phyloP scores from a whole-genome alignment of 2,329 filamentous ascomycete species.

The Arthrobotrys megalospora region DNA sequence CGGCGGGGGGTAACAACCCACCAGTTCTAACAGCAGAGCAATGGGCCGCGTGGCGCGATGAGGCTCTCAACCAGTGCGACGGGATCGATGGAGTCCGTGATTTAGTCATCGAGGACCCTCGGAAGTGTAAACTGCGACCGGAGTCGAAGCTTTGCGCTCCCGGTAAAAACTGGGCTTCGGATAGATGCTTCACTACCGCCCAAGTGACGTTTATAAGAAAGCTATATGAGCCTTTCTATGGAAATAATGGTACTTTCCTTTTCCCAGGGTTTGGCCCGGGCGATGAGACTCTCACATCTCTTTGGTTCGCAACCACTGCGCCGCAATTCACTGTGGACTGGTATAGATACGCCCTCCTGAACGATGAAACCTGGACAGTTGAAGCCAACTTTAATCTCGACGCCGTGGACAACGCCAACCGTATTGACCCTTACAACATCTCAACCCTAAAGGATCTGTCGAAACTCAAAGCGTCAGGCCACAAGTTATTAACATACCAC shows the following conservation, averaged over 20 bases:
- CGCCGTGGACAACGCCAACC: slow-evolving; percentile 66
- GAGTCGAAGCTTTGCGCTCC: slow-evolving; percentile 65
- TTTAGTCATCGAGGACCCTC: slow-evolving; percentile 68
- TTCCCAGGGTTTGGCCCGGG: slow-evolving; percentile 60
- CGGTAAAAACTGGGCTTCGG: slow-evolving; percentile 25
- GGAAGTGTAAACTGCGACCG: slow-evolving; percentile 66
- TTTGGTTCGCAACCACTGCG: slow-evolving; percentile 17
- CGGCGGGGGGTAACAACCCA: slow-evolving; percentile 65
- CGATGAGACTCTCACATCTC: slow-evolving; percentile 31
- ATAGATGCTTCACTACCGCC: slow-evolving; percentile 65
- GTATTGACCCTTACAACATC: slow-evolving; percentile 67
- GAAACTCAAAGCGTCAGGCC: slow-evolving; percentile 67
- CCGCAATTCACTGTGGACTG: slow-evolving; percentile 65
- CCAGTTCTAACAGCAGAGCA: slow-evolving; percentile 64
- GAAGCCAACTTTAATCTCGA: slow-evolving; percentile 66
- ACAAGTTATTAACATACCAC: slow-evolving; percentile 71
- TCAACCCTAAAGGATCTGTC: slow-evolving; percentile 68
- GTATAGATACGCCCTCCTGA: slow-evolving; percentile 69
- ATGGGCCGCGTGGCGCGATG: slow-evolving; percentile 66
- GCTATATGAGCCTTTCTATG: slow-evolving; percentile 66
- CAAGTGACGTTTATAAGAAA: slow-evolving; percentile 65
- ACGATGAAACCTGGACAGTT: slow-evolving; percentile 67
- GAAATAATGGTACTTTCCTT: slow-evolving; percentile 66
- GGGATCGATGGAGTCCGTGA: slow-evolving; percentile 70
- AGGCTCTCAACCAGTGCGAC: slow-evolving; percentile 71